These are phyloP conservation scores for Antitrichia curtipendula DNA, from an alignment of 225 moss, liverwort and hornwort species.

Conservation along the genomic window DNA sequence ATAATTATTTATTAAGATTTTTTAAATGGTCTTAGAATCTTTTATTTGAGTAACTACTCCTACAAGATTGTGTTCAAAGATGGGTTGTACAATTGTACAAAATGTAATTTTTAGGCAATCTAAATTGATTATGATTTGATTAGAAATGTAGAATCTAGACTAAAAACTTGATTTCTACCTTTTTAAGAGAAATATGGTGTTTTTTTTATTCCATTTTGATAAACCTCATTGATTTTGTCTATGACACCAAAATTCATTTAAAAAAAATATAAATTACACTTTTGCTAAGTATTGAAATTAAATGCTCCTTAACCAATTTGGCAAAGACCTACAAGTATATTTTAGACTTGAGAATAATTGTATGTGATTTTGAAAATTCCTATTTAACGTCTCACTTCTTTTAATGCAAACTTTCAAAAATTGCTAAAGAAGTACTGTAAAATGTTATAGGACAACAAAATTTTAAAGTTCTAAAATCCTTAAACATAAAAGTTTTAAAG, in stretches of 20 bases:
- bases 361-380: neutral
- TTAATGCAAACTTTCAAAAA: neutral
- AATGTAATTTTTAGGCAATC: neutral
- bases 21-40: neutral
- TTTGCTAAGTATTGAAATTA: neutral
- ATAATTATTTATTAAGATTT: neutral
- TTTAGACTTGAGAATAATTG: neutral
- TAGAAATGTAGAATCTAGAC: neutral
- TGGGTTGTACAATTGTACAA: neutral
- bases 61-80: neutral
- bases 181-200: neutral
- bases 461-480: neutral
- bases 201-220: neutral
- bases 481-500: no score
- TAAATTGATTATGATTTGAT: neutral
- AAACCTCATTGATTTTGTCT: neutral
- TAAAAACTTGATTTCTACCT: neutral
- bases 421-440: neutral
- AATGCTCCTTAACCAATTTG: neutral
- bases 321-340: neutral
- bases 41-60: neutral
- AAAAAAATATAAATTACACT: neutral
- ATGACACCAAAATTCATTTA: neutral
- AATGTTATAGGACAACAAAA: neutral
- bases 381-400: neutral